These are phyloP conservation scores for Paraphaeosphaeria sporulosa DNA, from an alignment of 2,329 filamentous ascomycete genomes.

Conservation along the genomic window DNA sequence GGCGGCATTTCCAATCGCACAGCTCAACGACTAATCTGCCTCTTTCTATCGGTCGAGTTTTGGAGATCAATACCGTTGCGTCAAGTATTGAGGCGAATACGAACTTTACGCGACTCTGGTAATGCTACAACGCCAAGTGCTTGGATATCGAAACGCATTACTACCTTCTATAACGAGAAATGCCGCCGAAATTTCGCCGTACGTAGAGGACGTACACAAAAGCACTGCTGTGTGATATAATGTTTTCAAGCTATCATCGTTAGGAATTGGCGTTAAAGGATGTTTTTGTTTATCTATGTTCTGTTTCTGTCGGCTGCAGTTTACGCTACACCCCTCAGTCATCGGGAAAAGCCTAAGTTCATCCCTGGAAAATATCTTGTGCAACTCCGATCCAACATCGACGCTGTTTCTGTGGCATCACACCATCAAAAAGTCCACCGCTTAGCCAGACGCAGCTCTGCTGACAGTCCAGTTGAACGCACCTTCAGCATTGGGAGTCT, in stretches of 20 bases:
- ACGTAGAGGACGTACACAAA: not conserved
- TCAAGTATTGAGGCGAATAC: not conserved
- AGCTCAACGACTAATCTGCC: not conserved
- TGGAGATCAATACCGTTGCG: not conserved
- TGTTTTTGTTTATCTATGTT: not conserved
- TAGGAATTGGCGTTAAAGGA: not conserved
- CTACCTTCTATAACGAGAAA: not conserved
- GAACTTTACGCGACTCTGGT: not conserved
- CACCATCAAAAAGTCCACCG: not conserved
- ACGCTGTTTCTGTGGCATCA: not conserved
- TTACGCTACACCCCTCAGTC: not conserved
- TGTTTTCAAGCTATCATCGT: not conserved
- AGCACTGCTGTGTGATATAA: not conserved
- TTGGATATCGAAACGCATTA: not conserved
- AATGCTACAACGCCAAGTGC: not conserved
- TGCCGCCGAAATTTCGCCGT: not conserved
- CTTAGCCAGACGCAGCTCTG: not conserved
- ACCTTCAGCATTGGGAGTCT: conserved; percentile 24
- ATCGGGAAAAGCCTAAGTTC: not conserved
- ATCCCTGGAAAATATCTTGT: not conserved
- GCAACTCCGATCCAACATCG: not conserved
- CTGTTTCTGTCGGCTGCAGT: not conserved
- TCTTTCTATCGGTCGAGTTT: not conserved
- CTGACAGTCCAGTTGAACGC: conserved; percentile 16
- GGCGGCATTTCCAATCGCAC: no score